A percentile compares a stretch with the other conserved stretches of the same genome.
phyloP scores from a whole-genome alignment of 2,329 filamentous ascomycete genomes.

The Clonostachys chloroleuca region DNA sequence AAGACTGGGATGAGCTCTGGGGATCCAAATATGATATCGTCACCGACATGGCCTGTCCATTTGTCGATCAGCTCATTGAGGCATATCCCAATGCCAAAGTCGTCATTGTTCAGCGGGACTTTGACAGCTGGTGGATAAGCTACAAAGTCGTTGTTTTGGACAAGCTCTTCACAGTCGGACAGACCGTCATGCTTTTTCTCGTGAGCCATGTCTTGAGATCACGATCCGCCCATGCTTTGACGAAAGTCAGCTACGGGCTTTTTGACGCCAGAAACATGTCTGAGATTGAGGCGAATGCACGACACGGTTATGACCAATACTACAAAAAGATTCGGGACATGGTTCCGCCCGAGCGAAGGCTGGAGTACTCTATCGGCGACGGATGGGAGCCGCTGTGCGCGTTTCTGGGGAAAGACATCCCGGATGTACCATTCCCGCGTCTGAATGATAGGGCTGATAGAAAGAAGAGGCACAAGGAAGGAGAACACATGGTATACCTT shows the following conservation, averaged over 20 bases:
- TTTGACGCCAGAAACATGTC: conserved; percentile 12
- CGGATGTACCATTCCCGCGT: conserved; percentile 18
- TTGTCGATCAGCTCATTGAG: conserved; percentile 16
- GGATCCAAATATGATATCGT: conserved; percentile 15
- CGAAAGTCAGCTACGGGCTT: conserved; percentile 18
- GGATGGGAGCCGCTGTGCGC: conserved; percentile 29
- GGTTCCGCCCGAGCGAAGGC: conserved; percentile 11
- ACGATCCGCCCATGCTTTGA: conserved; percentile 11
- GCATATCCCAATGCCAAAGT: conserved; percentile 25
- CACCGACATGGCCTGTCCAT: conserved; percentile 19
- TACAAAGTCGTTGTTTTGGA: conserved; percentile 17
- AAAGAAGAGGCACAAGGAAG: conserved; percentile 1
- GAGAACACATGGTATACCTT: not conserved
- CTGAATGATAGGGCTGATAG: conserved; percentile 11
- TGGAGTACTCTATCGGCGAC: conserved; percentile 21
- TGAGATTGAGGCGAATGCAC: conserved; percentile 12
- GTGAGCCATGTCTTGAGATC: conserved; percentile 22
- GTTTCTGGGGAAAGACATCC: conserved; percentile 24
- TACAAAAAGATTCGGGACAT: conserved; percentile 16
- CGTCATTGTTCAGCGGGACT: conserved; percentile 19
- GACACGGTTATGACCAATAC: conserved; percentile 18
- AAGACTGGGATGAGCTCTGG: conserved; percentile 24
- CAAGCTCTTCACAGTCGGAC: conserved; percentile 10
- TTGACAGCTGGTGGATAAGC: conserved; percentile 21
- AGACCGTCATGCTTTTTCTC: conserved; percentile 6